phyloP scores from a whole-genome alignment of 2,329 filamentous ascomycete genomes.

The Juglanconis juglandina region DNA sequence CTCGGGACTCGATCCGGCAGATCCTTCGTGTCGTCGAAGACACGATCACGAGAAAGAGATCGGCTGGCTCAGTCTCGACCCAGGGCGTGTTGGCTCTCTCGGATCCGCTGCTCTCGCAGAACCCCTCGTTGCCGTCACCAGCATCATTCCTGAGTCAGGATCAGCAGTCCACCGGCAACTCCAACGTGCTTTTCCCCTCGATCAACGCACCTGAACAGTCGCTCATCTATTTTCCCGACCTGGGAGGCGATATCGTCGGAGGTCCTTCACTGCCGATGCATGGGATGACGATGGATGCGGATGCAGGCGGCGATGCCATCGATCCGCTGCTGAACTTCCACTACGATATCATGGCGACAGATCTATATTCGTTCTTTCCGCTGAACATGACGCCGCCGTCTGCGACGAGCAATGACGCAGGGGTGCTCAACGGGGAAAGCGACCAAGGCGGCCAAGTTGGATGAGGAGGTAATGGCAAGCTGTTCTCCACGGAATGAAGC shows the following conservation, averaged over 20 bases:
- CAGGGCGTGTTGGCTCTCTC: slow-evolving; percentile 4
- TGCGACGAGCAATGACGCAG: not conserved
- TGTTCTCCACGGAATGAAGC: not conserved
- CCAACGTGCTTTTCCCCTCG: slow-evolving; percentile 22
- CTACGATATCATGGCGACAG: slow-evolving; percentile 28
- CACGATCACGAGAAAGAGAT: slow-evolving; percentile 22
- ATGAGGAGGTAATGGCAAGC: not conserved
- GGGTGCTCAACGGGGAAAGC: not conserved
- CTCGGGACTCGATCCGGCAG: slow-evolving; percentile 20
- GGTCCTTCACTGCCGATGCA: slow-evolving; percentile 1
- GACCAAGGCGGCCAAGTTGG: not conserved
- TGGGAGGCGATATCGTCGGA: not conserved
- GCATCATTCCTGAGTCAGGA: not conserved
- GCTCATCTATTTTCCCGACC: slow-evolving; percentile 24
- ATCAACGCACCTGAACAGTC: slow-evolving; percentile 19
- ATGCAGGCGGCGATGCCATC: slow-evolving; percentile 6
- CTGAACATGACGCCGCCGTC: slow-evolving; percentile 20
- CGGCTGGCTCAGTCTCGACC: not conserved
- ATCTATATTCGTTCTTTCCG: slow-evolving; percentile 27
- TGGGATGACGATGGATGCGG: not conserved
- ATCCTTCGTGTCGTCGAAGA: slow-evolving; percentile 22
- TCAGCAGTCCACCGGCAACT: slow-evolving; percentile 5
- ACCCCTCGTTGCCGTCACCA: slow-evolving; percentile 4
- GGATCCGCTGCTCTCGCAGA: slow-evolving; percentile 10
- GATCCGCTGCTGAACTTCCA: slow-evolving; percentile 16